phyloP scores from a whole-genome alignment of 2,329 filamentous ascomycete genomes.

The Allantophomopsis cytisporea region DNA sequence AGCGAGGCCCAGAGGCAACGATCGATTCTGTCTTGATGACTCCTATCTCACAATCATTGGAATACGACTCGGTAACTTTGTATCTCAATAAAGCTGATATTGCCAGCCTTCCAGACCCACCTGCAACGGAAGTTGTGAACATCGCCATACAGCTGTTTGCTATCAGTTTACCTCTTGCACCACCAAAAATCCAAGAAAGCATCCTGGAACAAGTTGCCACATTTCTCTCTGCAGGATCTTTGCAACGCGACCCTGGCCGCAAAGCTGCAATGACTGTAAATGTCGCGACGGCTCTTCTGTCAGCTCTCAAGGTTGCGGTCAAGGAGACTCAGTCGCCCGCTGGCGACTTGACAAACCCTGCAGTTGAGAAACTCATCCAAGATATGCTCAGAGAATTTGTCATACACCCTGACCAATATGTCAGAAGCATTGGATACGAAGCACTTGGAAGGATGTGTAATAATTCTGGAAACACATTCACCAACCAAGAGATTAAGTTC shows the following conservation, averaged over 20 bases:
- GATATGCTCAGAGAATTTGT: conserved; percentile 62
- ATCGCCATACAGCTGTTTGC: conserved; percentile 88
- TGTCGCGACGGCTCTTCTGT: conserved; percentile 67
- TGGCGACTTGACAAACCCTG: conserved; percentile 59
- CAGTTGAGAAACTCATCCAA: conserved; percentile 75
- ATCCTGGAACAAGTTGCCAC: conserved; percentile 88
- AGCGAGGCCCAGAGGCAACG: conserved; percentile 45
- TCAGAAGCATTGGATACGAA: conserved; percentile 75
- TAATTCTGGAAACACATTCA: conserved; percentile 72
- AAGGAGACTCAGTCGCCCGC: conserved; percentile 63
- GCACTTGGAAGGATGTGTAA: conserved; percentile 72
- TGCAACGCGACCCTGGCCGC: conserved; percentile 76
- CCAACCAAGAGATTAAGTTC: conserved; percentile 78
- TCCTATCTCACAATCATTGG: conserved; percentile 70
- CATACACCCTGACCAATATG: conserved; percentile 69
- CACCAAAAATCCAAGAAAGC: conserved; percentile 87
- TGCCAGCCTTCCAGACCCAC: conserved; percentile 52
- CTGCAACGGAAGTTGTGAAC: conserved; percentile 88
- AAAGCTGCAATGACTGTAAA: conserved; percentile 90
- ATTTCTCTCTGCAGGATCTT: conserved; percentile 65
- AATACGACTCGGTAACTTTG: conserved; percentile 77
- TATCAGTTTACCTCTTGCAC: conserved; percentile 78
- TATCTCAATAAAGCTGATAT: conserved; percentile 43
- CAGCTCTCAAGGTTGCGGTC: conserved; percentile 69
- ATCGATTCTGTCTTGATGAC: conserved; percentile 50